Conservation (phyloP, 129 eudicot species). For the Tagetes erecta region DNA sequence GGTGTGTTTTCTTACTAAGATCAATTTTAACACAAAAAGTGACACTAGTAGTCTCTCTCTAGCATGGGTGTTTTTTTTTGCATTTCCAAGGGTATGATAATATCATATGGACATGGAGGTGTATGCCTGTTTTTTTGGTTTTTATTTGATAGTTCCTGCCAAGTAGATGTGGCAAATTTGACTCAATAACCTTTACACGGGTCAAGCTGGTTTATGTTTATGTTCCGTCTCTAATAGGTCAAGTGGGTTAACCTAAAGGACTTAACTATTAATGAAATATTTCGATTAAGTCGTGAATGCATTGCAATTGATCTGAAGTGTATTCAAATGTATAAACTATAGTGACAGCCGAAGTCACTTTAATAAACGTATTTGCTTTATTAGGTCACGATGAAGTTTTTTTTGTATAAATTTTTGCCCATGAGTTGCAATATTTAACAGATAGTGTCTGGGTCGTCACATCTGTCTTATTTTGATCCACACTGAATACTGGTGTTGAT, state of each 20-base stretch:
- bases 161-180: not conserved
- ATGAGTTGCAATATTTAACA: not conserved
- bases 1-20: slow-evolving; percentile 43
- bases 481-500: not conserved
- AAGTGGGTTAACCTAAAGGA: not conserved
- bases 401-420: not conserved
- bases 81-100: not conserved
- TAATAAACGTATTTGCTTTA: not conserved
- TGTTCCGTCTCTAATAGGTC: not conserved
- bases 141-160: not conserved
- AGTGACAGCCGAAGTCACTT: too few species aligned
- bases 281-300: not conserved
- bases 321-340: not conserved
- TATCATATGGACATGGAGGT: not conserved
- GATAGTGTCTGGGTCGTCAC: not conserved
- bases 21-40: not conserved
- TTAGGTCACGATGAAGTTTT: not conserved
- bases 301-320: not conserved
- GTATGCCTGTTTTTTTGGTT: not conserved
- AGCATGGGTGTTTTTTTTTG: not conserved
- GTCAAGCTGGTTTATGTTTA: not conserved
- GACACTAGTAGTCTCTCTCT: not conserved
- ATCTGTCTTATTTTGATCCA: not conserved
- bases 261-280: not conserved
- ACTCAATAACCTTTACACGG: not conserved